Base-by-base conservation (phyloP, 306 rosid genomes). In the Quercus aquifolioides region DNA sequence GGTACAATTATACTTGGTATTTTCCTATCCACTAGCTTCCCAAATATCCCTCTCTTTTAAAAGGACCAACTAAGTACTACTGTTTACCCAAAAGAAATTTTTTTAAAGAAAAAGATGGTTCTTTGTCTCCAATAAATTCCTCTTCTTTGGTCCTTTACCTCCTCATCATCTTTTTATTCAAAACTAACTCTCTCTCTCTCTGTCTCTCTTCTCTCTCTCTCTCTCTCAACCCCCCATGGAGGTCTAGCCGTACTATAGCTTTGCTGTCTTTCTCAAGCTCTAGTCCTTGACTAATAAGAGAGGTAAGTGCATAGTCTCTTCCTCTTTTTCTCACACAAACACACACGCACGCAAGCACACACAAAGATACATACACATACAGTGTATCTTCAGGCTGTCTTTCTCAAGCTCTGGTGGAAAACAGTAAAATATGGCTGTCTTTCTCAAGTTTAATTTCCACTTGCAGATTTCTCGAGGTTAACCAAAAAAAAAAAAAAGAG, bases 231-330 rank as follows among this genome's bases (percentile, higher is more conserved):
- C 81, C 86, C 86, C 85, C 73, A 41, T 83, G 77, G 75, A 73
- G 60, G 55, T 43, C 46, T 41, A 41, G 74, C 82, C 78, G 84
- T 86, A 77, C 83, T 78, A 59, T 78, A 71, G 83, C 84, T 85
- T 87, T 87, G 85, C 86, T 90, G 91, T 90, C 93, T 80, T 86
- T 87, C 92, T 90, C 90, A 87, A 75, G 41, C 82, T 74, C 79
- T 79, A 71, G 79, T 77, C 57, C 86, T 88, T 71, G 43, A 68
- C 74, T 41, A 4, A 46, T 13, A n/a, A 63, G 41, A 63, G 71
- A 69, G 51, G 82, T 80, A 85, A 62, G 73, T 69, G 74, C 57
- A 70, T 75, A 28, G 56, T 52, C 59, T 28, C 30, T 54, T 83
- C 73, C 84, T 14, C 62, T 28, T 77, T 28, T 65, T 10, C 55